phyloP scores from a whole-genome alignment of 1,139 yeast species.

The Spathaspora sp. region DNA sequence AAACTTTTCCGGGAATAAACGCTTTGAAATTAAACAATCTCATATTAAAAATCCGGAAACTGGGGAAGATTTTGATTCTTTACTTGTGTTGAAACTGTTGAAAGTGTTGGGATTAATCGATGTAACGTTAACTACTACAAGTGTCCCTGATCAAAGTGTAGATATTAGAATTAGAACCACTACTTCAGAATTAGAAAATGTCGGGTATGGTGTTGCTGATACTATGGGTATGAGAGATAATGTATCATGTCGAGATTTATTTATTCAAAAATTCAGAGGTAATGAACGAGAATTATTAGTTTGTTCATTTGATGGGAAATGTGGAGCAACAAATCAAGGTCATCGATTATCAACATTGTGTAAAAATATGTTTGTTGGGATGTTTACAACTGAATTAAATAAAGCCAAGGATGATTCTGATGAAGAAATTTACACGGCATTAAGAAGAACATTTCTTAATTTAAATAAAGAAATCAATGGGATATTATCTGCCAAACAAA shows the following conservation, averaged over 20 bases:
- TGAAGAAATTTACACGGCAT: conserved; percentile 59
- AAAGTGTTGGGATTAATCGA: conserved; percentile 88
- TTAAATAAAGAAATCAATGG: conserved; percentile 76
- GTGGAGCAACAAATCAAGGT: conserved; percentile 55
- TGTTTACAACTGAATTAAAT: conserved; percentile 63
- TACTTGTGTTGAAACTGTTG: conserved; percentile 69
- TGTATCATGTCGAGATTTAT: conserved; percentile 79
- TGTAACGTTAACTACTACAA: conserved; percentile 81
- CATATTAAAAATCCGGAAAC: conserved; percentile 49
- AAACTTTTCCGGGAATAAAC: conserved; percentile 88
- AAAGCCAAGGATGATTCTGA: conserved; percentile 36
- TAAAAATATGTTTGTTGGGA: conserved; percentile 67
- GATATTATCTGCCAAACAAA: conserved; percentile 36
- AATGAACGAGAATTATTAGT: conserved; percentile 68
- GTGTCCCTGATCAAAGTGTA: conserved; percentile 84
- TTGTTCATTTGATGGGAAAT: conserved; percentile 86
- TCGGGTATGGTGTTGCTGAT: conserved; percentile 92
- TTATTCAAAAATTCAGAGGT: conserved; percentile 85
- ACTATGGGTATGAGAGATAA: conserved; percentile 68
- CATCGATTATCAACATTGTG: conserved; percentile 71
- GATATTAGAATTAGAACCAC: conserved; percentile 89
- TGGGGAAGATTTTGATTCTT: conserved; percentile 66
- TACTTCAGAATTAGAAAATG: conserved; percentile 75
- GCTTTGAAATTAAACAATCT: conserved; percentile 79
- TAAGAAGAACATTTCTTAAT: conserved; percentile 74